Evolutionary conservation across 202 grass and related monocot genomes (phyloP), one percentile per base, ranked within the genome.

Genomic region (Zizania palustris): DNA sequence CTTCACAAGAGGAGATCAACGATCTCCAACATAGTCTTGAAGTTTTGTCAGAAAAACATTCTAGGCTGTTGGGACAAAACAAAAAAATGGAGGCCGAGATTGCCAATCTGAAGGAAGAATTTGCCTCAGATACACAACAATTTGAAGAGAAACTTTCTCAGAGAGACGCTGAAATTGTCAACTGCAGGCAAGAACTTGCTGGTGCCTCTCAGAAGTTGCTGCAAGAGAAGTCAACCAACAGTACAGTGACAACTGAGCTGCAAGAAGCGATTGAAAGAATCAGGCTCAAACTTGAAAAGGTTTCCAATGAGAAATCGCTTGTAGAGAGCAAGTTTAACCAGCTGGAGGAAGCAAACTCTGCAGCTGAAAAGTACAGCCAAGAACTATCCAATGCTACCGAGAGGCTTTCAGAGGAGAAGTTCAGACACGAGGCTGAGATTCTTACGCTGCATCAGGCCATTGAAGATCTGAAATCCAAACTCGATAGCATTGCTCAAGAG

Each of bases 391-490:
- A 73, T 85, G 73, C 37, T 0, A 63, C 78, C 61, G 86, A 82
- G 48, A 83, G 36, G 42, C 85, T 95, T 42, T 95, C 79, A 0
- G 81, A 89, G 39, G 89, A 98, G 45, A 95, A 95, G 74, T 90
- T 88, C 67, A 88, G 34, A 15, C 83, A 92, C 15, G 85, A 98
- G 66, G 73, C 87, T 45, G 74, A 84, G 70, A 84, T 90, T 65
- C 81, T 91, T 18, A 85, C 54, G 39, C 39, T 98, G 82, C 63
- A 75, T 76, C 69, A 68, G 73, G 80, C 51, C 37, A 81, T 67
- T 38, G 80, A 80, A 69, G 78, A 64, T 16, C 43, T 98, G 69
- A 88, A 86, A 84, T 74, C 65, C 5, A 74, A 78, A 76, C 42
- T 87, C 0, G 75, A 90, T 38, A 89, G 49, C 60, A 73, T 87